phyloP scores from a whole-genome alignment of 805 yeast species.

The Candida chilensis region DNA sequence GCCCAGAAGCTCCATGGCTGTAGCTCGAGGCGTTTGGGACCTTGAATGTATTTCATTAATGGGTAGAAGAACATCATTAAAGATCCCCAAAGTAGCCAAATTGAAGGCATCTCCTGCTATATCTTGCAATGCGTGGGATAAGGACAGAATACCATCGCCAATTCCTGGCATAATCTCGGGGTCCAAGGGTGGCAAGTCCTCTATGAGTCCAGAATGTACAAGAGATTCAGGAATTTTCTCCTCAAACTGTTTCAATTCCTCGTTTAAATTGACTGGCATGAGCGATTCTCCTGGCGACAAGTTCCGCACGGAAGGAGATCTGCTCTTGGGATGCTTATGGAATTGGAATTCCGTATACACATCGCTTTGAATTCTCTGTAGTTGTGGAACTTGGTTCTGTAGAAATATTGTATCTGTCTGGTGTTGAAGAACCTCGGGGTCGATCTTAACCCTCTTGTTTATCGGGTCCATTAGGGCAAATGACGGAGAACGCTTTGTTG shows the following conservation, averaged over 20 bases:
- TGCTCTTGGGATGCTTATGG: neutral
- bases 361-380: slow-evolving; percentile 4
- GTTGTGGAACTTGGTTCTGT: slow-evolving; percentile 7
- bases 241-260: too few species aligned
- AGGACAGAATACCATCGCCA: slow-evolving; percentile 14
- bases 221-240: neutral
- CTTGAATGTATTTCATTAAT: slow-evolving; percentile 1
- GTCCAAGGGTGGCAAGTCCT: neutral
- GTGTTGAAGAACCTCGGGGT: too few species aligned
- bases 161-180: slow-evolving; percentile 8
- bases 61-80: slow-evolving; percentile 12
- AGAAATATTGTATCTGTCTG: too few species aligned
- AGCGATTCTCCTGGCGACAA: neutral
- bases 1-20: neutral
- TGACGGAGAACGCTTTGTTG: slow-evolving; percentile 1
- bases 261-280: neutral
- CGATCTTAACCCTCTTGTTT: too few species aligned
- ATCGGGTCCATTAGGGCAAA: too few species aligned
- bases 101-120: slow-evolving; percentile 15
- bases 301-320: neutral
- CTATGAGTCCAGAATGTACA: too few species aligned
- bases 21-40: neutral
- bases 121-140: slow-evolving; percentile 15
- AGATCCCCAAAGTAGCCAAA: slow-evolving; percentile 15
- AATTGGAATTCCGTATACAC: slow-evolving; percentile 1